A percentile compares a stretch with the other conserved stretches of the same genome.
Evolutionary conservation across 768 basidiomycete species (phyloP).

Genomic region (Tricholoma matsutake): DNA sequence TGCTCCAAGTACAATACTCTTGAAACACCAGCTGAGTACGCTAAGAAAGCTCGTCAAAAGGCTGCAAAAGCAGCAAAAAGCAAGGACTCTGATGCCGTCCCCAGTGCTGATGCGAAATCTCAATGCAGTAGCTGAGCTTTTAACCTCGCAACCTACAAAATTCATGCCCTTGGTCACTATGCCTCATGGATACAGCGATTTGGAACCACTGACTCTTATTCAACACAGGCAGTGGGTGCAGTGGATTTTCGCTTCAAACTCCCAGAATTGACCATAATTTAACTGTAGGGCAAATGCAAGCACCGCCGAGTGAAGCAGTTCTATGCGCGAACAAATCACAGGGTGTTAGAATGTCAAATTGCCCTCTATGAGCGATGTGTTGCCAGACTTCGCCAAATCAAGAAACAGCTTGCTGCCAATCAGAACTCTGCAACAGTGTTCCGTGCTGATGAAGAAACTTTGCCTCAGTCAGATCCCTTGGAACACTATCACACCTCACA

Average conservation of each 20-base stretch:
- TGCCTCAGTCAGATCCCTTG: not conserved
- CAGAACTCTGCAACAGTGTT: not conserved
- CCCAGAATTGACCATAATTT: no score
- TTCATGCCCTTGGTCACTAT: slow-evolving; percentile 29
- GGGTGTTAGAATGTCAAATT: not conserved
- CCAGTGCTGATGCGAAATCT: no score
- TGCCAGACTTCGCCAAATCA: not conserved
- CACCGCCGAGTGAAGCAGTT: not conserved
- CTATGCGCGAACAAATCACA: not conserved
- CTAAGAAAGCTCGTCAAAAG: slow-evolving; percentile 1
- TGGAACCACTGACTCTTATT: slow-evolving; percentile 33
- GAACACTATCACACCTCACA: not conserved
- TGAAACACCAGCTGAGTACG: slow-evolving; percentile 9
- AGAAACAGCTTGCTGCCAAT: not conserved
- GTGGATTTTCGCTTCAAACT: no score
- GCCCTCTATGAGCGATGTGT: not conserved
- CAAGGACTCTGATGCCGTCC: no score
- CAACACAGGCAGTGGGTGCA: slow-evolving; percentile 32
- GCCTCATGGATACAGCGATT: slow-evolving; percentile 14
- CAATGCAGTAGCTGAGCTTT: not conserved
- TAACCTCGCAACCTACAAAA: slow-evolving; percentile 26
- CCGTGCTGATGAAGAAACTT: not conserved
- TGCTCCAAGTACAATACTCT: slow-evolving; percentile 8
- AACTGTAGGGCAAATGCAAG: not conserved
- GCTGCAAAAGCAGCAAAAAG: no score